phyloP scores from a whole-genome alignment of 768 basidiomycete genomes.

The Panellus pusillus region DNA sequence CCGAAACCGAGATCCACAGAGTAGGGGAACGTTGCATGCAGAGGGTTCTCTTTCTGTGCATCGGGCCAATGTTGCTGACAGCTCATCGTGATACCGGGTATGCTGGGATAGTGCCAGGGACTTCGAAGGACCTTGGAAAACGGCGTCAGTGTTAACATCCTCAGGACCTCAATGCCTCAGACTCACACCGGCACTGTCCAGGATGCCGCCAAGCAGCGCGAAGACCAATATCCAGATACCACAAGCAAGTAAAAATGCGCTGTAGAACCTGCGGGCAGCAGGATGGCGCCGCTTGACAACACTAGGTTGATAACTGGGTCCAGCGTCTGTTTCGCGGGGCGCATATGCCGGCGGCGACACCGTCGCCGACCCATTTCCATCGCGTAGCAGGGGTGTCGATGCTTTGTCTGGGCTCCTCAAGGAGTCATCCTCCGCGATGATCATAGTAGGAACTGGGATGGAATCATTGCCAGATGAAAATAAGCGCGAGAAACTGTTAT shows the following conservation, averaged over 20 bases:
- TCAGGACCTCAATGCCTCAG: too few species aligned
- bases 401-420: slow-evolving; percentile 7
- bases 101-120: slow-evolving; percentile 9
- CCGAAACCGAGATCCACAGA: slow-evolving; percentile 16
- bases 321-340: background rate
- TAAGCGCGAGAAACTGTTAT: too few species aligned
- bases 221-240: slow-evolving; percentile 16
- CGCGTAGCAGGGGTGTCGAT: slow-evolving; percentile 14
- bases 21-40: slow-evolving; percentile 15
- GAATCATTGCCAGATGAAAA: too few species aligned
- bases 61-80: slow-evolving; percentile 12
- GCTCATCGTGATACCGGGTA: background rate
- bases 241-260: slow-evolving; percentile 13
- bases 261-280: slow-evolving; percentile 12
- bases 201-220: slow-evolving; percentile 9
- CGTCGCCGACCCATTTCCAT: slow-evolving; percentile 1
- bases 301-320: slow-evolving; percentile 1
- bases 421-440: slow-evolving; percentile 9
- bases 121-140: slow-evolving; percentile 1
- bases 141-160: too few species aligned
- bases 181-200: background rate
- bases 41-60: background rate
- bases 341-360: slow-evolving; percentile 12
- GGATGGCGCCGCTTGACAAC: background rate
- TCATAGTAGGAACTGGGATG: slow-evolving; percentile 13